Evolutionary conservation across 441 rosid genomes (phyloP).

Genomic region (Arabidopsis hybrid): DNA sequence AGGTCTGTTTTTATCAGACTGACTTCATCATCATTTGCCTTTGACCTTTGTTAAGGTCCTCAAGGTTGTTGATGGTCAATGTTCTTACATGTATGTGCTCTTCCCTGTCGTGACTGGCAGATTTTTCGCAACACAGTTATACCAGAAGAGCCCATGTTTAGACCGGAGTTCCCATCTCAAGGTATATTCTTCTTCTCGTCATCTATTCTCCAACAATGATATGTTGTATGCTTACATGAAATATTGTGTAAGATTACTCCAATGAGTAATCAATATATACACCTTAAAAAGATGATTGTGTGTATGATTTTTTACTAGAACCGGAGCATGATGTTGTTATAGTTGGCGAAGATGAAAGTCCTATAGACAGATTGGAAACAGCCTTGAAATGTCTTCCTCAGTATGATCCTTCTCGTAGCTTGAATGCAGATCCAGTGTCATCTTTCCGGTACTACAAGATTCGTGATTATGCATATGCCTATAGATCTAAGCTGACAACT

Average conservation of each 20-base stretch:
- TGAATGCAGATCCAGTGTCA: constrained; percentile 45
- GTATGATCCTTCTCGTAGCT: constrained; percentile 61
- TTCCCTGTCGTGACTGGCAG: constrained; percentile 46
- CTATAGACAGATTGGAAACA: constrained; percentile 65
- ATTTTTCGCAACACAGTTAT: constrained; percentile 64
- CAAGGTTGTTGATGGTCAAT: neutral
- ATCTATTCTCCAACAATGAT: neutral
- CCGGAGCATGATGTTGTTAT: constrained; percentile 59
- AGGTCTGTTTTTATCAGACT: constrained; percentile 53
- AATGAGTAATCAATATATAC: constrained; percentile 6
- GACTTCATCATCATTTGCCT: neutral
- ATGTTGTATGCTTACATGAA: constrained; percentile 9
- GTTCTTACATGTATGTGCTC: no score
- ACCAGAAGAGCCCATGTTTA: constrained; percentile 89
- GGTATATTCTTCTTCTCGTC: constrained; percentile 50
- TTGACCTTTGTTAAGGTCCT: neutral
- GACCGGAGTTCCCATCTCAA: constrained; percentile 85
- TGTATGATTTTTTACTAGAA: constrained; percentile 51
- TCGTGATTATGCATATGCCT: constrained; percentile 86
- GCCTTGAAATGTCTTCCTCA: constrained; percentile 80
- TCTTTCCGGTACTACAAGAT: constrained; percentile 87
- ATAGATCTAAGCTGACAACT: constrained; percentile 72
- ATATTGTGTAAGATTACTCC: neutral
- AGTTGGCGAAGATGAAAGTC: constrained; percentile 68
- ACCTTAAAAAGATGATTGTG: constrained; percentile 13